These are phyloP conservation scores for Candida succiphila DNA, from an alignment of 805 yeast species.

Conservation along the genomic window DNA sequence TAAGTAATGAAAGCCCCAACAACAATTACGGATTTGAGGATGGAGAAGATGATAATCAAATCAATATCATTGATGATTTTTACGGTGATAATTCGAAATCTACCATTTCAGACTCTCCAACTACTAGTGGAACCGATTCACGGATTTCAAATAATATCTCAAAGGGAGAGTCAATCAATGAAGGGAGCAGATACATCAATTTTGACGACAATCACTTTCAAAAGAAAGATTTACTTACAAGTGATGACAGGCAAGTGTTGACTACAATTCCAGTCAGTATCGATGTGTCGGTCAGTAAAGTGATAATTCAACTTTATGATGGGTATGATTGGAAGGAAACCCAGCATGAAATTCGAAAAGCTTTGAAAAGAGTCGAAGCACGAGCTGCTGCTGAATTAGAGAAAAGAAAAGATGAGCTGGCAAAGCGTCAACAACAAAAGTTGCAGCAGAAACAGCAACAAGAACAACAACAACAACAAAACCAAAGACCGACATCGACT, in stretches of 20 bases:
- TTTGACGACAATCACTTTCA: constrained; percentile 4
- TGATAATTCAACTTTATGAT: constrained; percentile 52
- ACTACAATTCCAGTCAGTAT: constrained; percentile 19
- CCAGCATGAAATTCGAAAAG: constrained; percentile 51
- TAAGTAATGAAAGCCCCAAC: background rate
- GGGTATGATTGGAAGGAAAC: constrained; percentile 92
- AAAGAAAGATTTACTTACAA: background rate
- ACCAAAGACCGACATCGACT: background rate
- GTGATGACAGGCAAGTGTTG: constrained; percentile 1
- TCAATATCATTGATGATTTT: constrained; percentile 20
- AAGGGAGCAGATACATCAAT: constrained; percentile 1
- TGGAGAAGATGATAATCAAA: constrained; percentile 1
- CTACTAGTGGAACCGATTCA: constrained; percentile 1
- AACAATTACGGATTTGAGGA: background rate
- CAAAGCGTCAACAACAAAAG: background rate
- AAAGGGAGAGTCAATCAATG: background rate
- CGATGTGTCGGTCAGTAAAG: constrained; percentile 26
- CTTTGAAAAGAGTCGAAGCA: constrained; percentile 52
- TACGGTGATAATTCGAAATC: constrained; percentile 9
- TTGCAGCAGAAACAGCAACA: too few relatives aligned
- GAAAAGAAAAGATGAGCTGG: background rate
- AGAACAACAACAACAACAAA: constrained; percentile 3
- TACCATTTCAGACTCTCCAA: constrained; percentile 7
- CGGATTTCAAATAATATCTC: background rate
- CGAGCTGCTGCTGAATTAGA: constrained; percentile 24